phyloP scores from a whole-genome alignment of 208 protist genomes.

The Vickermania spadyakhi region DNA sequence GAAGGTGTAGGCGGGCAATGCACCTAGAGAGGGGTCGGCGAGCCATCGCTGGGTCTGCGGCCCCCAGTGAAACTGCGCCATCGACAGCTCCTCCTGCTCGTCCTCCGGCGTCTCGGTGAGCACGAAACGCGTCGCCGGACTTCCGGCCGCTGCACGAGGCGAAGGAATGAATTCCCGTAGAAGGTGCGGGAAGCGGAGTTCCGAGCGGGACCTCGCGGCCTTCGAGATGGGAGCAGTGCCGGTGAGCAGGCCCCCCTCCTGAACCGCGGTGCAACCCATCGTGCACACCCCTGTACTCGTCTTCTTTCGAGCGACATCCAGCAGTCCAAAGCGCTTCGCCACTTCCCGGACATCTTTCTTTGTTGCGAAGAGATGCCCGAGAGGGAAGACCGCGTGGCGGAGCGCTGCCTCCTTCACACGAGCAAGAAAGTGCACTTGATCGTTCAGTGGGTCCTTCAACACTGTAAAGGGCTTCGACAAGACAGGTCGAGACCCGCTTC shows the following conservation, averaged over 20 bases:
- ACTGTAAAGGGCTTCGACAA: conserved; percentile 49
- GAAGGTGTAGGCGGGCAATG: conserved; percentile 48
- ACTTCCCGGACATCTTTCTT: conserved; percentile 60
- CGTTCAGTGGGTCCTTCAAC: conserved; percentile 42
- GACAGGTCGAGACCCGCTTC: conserved; percentile 6
- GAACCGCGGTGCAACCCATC: conserved; percentile 21
- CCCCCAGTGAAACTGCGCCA: conserved; percentile 1
- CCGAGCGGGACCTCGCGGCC: not conserved
- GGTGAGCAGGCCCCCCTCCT: not conserved
- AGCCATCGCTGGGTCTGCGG: conserved; percentile 1
- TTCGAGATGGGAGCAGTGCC: not conserved
- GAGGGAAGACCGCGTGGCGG: conserved; percentile 40
- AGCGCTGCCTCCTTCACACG: conserved; percentile 23
- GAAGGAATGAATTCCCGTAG: conserved; percentile 46
- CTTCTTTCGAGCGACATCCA: conserved; percentile 24
- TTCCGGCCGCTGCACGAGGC: not conserved
- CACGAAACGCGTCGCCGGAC: conserved; percentile 28
- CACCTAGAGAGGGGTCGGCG: conserved; percentile 12
- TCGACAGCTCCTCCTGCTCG: conserved; percentile 10
- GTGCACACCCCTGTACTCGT: conserved; percentile 82
- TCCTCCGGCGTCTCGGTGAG: conserved; percentile 19
- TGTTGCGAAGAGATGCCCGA: conserved; percentile 53
- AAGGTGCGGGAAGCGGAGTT: conserved; percentile 34
- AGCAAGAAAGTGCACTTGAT: conserved; percentile 65
- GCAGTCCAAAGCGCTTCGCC: not conserved